phyloP scores from a whole-genome alignment of 257 asterid genomes.

The Jacaranda mimosifolia region DNA sequence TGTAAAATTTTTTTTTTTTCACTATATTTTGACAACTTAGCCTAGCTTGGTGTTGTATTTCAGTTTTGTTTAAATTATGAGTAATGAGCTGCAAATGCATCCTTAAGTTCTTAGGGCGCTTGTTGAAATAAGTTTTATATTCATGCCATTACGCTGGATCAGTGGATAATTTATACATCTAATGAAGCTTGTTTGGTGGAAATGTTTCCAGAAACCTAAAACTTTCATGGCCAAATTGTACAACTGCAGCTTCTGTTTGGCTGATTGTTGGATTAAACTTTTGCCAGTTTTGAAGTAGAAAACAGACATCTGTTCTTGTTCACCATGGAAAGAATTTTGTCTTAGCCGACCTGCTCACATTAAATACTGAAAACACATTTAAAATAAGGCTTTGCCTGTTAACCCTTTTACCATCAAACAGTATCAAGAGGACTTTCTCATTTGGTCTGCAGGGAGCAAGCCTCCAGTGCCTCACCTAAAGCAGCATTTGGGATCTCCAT shows the following conservation, averaged over 20 bases:
- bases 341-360: neutral
- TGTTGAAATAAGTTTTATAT: neutral
- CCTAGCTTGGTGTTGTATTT: conserved; percentile 41
- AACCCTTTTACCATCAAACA: neutral
- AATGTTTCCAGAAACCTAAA: neutral
- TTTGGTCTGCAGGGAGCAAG: conserved; percentile 79
- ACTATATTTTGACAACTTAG: conserved; percentile 97
- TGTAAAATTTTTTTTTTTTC: no score
- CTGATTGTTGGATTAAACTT: neutral
- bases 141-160: neutral
- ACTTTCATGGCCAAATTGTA: neutral
- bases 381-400: neutral
- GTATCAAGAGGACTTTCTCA: conserved; percentile 16
- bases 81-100: neutral
- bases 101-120: neutral
- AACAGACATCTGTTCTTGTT: neutral
- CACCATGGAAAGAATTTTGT: neutral
- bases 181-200: conserved; percentile 5
- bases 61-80: neutral
- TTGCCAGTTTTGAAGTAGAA: conserved; percentile 12
- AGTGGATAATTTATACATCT: neutral
- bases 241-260: neutral
- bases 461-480: conserved; percentile 87
- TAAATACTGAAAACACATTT: neutral
- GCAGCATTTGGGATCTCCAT: conserved; percentile 95